A percentile compares a stretch with the other conserved stretches of the same genome.
Evolutionary conservation across 225 moss, liverwort and hornwort species (phyloP).

Genomic region (Physcomitrium patens): DNA sequence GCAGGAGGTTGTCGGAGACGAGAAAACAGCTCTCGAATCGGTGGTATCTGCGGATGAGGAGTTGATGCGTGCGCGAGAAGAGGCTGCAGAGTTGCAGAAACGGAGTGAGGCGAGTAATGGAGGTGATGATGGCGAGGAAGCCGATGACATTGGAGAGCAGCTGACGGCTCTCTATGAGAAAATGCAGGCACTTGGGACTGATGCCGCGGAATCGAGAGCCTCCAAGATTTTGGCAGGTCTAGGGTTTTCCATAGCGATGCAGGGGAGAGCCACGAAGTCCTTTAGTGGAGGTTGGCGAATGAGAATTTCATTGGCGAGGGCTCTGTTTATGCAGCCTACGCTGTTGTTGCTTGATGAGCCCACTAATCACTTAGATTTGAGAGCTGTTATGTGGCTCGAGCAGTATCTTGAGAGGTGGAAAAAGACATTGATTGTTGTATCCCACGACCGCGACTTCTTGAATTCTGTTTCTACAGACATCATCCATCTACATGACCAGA

Average conservation of each 20-base stretch:
- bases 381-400: conserved; percentile 98
- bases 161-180: conserved; percentile 82
- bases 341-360: conserved; percentile 91
- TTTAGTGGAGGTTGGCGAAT: conserved; percentile 99
- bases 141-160: conserved; percentile 58
- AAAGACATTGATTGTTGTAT: conserved; percentile 94
- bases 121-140: conserved; percentile 43
- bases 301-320: conserved; percentile 93
- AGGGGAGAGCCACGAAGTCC: conserved; percentile 80
- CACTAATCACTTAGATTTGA: conserved; percentile 93
- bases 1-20: conserved; percentile 94
- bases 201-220: conserved; percentile 83
- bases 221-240: conserved; percentile 93
- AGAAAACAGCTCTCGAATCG: conserved; percentile 72
- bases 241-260: conserved; percentile 90
- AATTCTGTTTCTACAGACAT: conserved; percentile 92
- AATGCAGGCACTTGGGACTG: conserved; percentile 79
- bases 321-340: conserved; percentile 93
- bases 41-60: conserved; percentile 91
- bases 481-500: conserved; percentile 85
- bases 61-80: conserved; percentile 66
- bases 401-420: conserved; percentile 98
- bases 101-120: conserved; percentile 38
- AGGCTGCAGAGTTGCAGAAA: conserved; percentile 70
- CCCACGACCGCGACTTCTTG: conserved; percentile 93